Evolutionary conservation across 2,329 filamentous ascomycete species (phyloP).

Genomic region (Clonostachys byssicola): DNA sequence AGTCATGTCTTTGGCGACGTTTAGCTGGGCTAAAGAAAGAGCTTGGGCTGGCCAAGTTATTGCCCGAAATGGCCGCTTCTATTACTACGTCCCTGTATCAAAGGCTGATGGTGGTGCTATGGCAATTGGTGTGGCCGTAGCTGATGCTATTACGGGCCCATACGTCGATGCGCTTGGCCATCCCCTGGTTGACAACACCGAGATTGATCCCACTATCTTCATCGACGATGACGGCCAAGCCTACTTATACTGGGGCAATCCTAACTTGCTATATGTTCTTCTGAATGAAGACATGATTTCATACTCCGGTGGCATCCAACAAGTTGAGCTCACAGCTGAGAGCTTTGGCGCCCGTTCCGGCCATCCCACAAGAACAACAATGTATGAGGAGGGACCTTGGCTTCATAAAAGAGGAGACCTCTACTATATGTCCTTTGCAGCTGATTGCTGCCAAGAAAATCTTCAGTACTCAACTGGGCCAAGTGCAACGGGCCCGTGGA

Average conservation of each 20-base stretch:
- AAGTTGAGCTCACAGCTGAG: slow-evolving; percentile 10
- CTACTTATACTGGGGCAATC: slow-evolving; percentile 28
- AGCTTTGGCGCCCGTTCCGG: slow-evolving; percentile 8
- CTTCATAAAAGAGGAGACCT: slow-evolving; percentile 18
- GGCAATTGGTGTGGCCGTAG: slow-evolving; percentile 19
- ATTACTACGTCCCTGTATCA: slow-evolving; percentile 20
- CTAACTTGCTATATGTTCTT: slow-evolving; percentile 21
- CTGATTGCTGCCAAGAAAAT: slow-evolving; percentile 20
- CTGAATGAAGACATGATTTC: slow-evolving; percentile 28
- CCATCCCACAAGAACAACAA: slow-evolving; percentile 6
- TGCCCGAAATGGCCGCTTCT: slow-evolving; percentile 23
- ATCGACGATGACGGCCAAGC: slow-evolving; percentile 28
- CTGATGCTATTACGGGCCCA: slow-evolving; percentile 18
- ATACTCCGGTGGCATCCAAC: slow-evolving; percentile 15
- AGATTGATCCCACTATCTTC: slow-evolving; percentile 24
- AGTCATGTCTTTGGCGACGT: slow-evolving; percentile 15
- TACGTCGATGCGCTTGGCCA: slow-evolving; percentile 19
- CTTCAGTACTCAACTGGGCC: slow-evolving; percentile 20
- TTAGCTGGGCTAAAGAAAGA: slow-evolving; percentile 24
- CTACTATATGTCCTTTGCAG: slow-evolving; percentile 22
- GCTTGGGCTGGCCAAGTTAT: slow-evolving; percentile 26
- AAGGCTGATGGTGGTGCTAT: slow-evolving; percentile 10
- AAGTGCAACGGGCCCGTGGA: slow-evolving; percentile 20
- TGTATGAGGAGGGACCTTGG: slow-evolving; percentile 22
- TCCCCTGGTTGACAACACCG: slow-evolving; percentile 19